Base-by-base conservation (phyloP, 768 basidiomycete species). In the Pleurotus sapidus region DNA sequence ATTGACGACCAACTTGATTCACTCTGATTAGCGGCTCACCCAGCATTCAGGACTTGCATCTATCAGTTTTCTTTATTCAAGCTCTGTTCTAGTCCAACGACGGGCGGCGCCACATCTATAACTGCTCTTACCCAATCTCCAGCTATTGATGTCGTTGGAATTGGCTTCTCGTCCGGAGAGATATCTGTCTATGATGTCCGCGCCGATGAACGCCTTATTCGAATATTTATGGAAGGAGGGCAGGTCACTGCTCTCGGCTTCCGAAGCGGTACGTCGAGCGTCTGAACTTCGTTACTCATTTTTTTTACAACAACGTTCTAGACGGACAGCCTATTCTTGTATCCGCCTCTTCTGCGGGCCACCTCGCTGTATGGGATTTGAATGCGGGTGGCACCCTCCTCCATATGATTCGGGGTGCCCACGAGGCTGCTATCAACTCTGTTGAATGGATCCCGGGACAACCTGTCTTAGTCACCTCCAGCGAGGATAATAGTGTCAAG, bases 401-500 rank as follows among this genome's bases (percentile, higher is more conserved):
- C 18, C 94, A 97, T 67, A 84, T 95, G 66, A 73, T 95, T 39
- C 83, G 88, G 39, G 92, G 89, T 25, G 95, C 95, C 3, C 97
- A 99, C 65, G 93, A 97, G 59, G 87, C 89, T 15, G 81, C 87
- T 1, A 83, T 98, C 23, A 87, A 85, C 45, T 82, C 89, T 1
- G 68, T 96, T 4, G 88, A 96, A 67, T 99, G 95, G 94, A 82
- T 98, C 5, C 86, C 93, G 3, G 91, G 95, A 3, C 96, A 99
- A 67, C 93, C 95, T 6, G 72, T 99, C 11, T 74, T 99, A 47
- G 80, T 98, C 59, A 95, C 87, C 34, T 92, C 91, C 2, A 91
- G 94, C 18, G 91, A 89, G 60, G 97, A 98, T 67, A 99, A 99
- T 69, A 91, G 93, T 63, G 82, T 99, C 58, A 98, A 98, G 81